Evolutionary conservation across 2,329 filamentous ascomycete genomes (phyloP).

Genomic region (Tolypocladium sp.): DNA sequence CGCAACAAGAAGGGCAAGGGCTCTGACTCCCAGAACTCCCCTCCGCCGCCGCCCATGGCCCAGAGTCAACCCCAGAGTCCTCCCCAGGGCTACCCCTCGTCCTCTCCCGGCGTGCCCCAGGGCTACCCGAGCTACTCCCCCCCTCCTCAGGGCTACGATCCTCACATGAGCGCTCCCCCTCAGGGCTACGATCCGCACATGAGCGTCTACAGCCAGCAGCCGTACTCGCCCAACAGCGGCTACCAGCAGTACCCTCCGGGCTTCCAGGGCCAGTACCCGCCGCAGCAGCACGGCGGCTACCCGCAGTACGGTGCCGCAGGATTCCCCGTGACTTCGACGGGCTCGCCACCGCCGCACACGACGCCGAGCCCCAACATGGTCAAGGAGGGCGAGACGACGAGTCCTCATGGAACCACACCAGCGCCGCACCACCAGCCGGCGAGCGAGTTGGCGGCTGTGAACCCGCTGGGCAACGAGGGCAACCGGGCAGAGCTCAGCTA

Average conservation of each 20-base stretch:
- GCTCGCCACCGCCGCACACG: slow-evolving; percentile 17
- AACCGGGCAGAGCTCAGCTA: slow-evolving; percentile 22
- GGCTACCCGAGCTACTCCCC: slow-evolving; percentile 1
- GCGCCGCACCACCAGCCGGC: slow-evolving; percentile 7
- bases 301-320: slow-evolving; percentile 2
- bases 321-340: slow-evolving; percentile 5
- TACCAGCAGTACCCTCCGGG: slow-evolving; percentile 2
- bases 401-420: slow-evolving; percentile 1
- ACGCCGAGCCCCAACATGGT: slow-evolving; percentile 19
- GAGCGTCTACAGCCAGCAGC: slow-evolving; percentile 9
- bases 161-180: slow-evolving; percentile 4
- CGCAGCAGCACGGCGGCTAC: slow-evolving; percentile 8
- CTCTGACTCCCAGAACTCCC: slow-evolving; percentile 3
- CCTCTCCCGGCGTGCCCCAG: slow-evolving; percentile 2
- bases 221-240: slow-evolving; percentile 8
- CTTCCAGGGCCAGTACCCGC: slow-evolving; percentile 7
- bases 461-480: slow-evolving; percentile 18
- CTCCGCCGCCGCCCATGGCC: slow-evolving; percentile 10
- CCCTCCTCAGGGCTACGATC: slow-evolving; percentile 1
- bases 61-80: slow-evolving; percentile 12
- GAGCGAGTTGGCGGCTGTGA: slow-evolving; percentile 17
- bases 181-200: slow-evolving; percentile 4
- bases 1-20: slow-evolving; percentile 18
- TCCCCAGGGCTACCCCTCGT: slow-evolving; percentile 13
- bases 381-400: slow-evolving; percentile 1